Conservation (phyloP, 805 yeast genomes). For the Cyberlindnera xishuangbannaensis region DNA sequence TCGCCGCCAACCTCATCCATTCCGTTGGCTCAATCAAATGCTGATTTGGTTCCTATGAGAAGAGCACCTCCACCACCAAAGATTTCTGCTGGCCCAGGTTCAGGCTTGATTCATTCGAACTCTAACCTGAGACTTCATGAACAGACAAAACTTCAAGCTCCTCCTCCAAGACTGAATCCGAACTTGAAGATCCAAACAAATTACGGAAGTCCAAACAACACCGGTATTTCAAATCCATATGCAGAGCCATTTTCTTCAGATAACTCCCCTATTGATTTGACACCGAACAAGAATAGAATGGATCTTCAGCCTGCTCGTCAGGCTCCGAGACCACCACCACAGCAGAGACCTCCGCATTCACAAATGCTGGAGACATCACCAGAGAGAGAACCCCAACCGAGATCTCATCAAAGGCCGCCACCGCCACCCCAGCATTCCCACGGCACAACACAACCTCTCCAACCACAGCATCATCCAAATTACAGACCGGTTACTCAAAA, state of each 20-base stretch:
- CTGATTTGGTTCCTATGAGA: constrained; percentile 42
- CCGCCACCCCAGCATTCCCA: constrained; percentile 9
- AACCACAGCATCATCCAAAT: constrained; percentile 25
- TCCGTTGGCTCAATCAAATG: constrained; percentile 9
- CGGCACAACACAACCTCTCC: constrained; percentile 17
- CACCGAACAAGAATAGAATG: constrained; percentile 12
- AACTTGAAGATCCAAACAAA: constrained; percentile 29
- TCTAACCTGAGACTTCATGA: constrained; percentile 7
- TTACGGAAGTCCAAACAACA: constrained; percentile 5
- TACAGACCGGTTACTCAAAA: constrained; percentile 17
- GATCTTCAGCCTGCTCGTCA: constrained; percentile 23
- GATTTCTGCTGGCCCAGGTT: not conserved
- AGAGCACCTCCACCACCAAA: constrained; percentile 53
- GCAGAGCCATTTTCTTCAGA: constrained; percentile 10
- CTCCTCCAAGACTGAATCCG: constrained; percentile 42
- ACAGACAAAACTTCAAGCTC: constrained; percentile 22
- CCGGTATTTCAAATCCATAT: constrained; percentile 21
- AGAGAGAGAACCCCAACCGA: constrained; percentile 11
- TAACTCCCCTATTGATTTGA: constrained; percentile 10
- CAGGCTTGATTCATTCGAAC: constrained; percentile 7
- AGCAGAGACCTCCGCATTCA: constrained; percentile 11
- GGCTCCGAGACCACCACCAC: constrained; percentile 28
- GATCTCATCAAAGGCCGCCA: constrained; percentile 14
- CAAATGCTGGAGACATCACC: constrained; percentile 1
- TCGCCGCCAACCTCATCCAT: too few relatives aligned